phyloP scores from a whole-genome alignment of 352 stramenopile species.

The Globisporangium paroecandrum region DNA sequence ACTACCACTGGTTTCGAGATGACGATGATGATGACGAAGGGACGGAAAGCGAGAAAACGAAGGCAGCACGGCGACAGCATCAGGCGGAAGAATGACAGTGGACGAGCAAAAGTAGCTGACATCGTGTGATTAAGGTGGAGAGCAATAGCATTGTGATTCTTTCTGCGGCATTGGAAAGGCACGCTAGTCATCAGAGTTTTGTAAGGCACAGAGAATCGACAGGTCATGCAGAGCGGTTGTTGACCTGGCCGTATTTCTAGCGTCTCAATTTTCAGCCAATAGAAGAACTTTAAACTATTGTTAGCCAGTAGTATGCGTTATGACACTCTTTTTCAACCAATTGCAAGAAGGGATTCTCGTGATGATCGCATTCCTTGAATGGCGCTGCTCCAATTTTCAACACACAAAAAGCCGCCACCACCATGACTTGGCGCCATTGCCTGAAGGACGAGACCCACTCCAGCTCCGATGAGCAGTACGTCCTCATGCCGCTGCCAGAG shows the following conservation, averaged over 20 bases:
- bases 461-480: constrained; percentile 8
- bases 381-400: neutral
- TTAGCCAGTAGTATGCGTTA: neutral
- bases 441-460: neutral
- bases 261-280: neutral
- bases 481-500: constrained; percentile 5
- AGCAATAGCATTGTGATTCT: neutral
- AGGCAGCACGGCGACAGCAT: neutral
- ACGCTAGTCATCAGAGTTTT: neutral
- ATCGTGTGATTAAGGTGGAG: neutral
- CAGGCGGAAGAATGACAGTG: neutral
- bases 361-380: neutral
- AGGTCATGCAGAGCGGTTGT: neutral
- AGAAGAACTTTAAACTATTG: neutral
- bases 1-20: constrained; percentile 41
- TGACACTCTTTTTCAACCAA: neutral
- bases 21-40: neutral
- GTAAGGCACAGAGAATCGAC: too few species aligned
- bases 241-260: too few species aligned
- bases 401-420: neutral
- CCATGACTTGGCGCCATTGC: neutral
- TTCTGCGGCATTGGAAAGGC: neutral
- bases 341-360: neutral
- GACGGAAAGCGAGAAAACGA: neutral
- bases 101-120: neutral